Evolutionary conservation across 192 early-diverging fungal species (phyloP).

Genomic region (Linnemannia hyalina): DNA sequence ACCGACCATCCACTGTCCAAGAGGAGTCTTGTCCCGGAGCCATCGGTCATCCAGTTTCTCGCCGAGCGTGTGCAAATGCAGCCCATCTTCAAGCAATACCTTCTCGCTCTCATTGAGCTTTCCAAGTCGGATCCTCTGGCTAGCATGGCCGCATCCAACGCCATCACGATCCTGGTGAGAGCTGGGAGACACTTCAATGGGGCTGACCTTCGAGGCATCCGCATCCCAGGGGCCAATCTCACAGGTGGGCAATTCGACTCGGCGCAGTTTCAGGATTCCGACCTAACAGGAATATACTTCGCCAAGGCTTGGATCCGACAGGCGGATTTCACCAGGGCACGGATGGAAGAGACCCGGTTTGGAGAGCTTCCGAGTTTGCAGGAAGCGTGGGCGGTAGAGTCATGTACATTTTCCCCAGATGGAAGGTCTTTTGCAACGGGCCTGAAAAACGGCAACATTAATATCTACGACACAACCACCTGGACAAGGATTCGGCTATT

Average conservation of each 20-base stretch:
- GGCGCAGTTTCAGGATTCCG: not conserved
- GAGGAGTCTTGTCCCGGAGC: not conserved
- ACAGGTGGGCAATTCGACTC: not conserved
- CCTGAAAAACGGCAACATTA: no score
- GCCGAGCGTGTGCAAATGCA: not conserved
- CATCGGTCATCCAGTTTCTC: not conserved
- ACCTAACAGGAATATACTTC: not conserved
- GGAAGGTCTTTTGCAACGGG: no score
- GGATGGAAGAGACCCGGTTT: not conserved
- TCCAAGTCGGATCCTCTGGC: not conserved
- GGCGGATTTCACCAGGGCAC: not conserved
- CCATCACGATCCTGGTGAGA: constrained; percentile 3
- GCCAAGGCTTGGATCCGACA: not conserved
- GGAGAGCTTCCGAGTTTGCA: not conserved
- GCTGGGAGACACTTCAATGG: not conserved
- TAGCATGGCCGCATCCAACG: not conserved
- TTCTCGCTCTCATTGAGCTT: not conserved
- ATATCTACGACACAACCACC: no score
- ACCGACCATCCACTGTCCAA: not conserved
- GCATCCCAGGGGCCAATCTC: constrained; percentile 1
- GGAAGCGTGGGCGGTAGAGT: no score
- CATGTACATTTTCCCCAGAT: no score
- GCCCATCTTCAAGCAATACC: not conserved
- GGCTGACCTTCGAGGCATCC: not conserved
- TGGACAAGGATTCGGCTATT: no score